Conservation (phyloP, 257 asterid species). For the Capsicum chinense region DNA sequence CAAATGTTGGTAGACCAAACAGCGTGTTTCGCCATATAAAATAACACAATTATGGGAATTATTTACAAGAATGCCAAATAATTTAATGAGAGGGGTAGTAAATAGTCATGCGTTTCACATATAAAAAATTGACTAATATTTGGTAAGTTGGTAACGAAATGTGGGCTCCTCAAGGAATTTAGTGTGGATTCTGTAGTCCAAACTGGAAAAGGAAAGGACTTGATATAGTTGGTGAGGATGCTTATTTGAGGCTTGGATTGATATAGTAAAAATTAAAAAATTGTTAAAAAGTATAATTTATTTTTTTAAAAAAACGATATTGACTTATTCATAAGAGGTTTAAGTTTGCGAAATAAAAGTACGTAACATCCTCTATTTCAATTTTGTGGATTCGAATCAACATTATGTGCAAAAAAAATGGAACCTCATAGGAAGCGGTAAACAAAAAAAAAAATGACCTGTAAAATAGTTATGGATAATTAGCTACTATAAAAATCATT, state of each 20-base stretch:
- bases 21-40: not conserved
- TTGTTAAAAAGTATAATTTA: no score
- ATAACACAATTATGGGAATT: not conserved
- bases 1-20: conserved; percentile 25
- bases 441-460: not conserved
- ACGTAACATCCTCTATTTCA: no score
- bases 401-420: no score
- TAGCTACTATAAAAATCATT: no score
- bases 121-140: not conserved
- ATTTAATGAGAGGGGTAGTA: not conserved
- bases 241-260: not conserved
- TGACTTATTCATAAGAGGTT: not conserved
- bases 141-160: not conserved
- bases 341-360: not conserved
- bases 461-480: not conserved
- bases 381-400: no score
- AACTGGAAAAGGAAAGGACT: not conserved
- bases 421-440: no score
- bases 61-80: conserved; percentile 7
- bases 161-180: not conserved
- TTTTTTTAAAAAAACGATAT: not conserved
- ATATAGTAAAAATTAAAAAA: not conserved
- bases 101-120: conserved; percentile 11
- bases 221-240: not conserved
- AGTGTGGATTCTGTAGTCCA: not conserved